A percentile compares a stretch with the other conserved stretches of the same genome.
Conservation (phyloP, 768 basidiomycete species). For the Kwoniella shandongensis region DNA sequence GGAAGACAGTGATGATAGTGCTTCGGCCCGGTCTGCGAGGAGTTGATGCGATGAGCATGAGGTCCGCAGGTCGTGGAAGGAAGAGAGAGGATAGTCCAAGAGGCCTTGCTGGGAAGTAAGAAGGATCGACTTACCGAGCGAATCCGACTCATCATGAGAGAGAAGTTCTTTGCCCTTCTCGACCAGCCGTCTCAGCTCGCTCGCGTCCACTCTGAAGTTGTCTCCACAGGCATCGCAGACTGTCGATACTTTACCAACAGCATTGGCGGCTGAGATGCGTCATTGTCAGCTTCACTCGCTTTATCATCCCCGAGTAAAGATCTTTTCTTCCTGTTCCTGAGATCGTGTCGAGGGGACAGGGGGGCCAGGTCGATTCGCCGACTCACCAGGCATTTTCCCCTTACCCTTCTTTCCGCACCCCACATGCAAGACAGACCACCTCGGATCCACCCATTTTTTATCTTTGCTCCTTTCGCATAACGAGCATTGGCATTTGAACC, state of each 20-base stretch:
- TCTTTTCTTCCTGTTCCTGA: too few relatives aligned
- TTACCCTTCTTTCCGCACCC: constrained; percentile 18
- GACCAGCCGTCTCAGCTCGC: not conserved
- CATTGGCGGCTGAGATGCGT: not conserved
- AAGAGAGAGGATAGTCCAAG: not conserved
- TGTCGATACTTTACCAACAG: not conserved
- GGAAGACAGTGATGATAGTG: constrained; percentile 38
- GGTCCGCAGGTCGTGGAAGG: too few relatives aligned
- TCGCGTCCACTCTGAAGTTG: constrained; percentile 7
- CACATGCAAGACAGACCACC: constrained; percentile 61
- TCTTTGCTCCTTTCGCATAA: constrained; percentile 57
- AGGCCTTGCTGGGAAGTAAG: not conserved
- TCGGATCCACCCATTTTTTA: constrained; percentile 59
- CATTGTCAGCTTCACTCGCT: too few relatives aligned
- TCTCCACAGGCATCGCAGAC: constrained; percentile 9
- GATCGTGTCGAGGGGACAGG: too few relatives aligned
- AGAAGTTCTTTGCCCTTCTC: constrained; percentile 16
- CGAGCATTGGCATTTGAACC: constrained; percentile 70
- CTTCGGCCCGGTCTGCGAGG: not conserved
- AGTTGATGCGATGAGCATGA: not conserved
- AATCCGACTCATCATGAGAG: constrained; percentile 11
- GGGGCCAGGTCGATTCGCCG: too few relatives aligned
- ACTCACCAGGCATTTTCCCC: constrained; percentile 29
- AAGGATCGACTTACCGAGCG: constrained; percentile 20
- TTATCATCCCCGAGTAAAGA: too few relatives aligned